Evolutionary conservation across 441 rosid genomes (phyloP).

Genomic region (Raphanus hybrid): DNA sequence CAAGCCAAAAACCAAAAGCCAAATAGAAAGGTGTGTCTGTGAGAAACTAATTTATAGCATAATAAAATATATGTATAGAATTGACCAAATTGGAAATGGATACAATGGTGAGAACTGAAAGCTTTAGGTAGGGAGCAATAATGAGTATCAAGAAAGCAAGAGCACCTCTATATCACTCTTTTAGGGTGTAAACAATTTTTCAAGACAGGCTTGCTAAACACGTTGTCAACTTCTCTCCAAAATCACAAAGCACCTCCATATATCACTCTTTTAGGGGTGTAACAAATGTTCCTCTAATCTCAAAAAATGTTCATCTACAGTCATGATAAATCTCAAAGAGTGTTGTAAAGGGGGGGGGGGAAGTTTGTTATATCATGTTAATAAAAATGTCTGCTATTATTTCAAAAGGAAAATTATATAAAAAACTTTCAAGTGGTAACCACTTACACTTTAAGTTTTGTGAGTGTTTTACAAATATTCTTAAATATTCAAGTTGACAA

Average conservation of each 20-base stretch:
- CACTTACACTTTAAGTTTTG: too few species aligned
- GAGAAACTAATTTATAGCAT: not conserved
- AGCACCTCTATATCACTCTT: too few species aligned
- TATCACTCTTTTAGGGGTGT: not conserved
- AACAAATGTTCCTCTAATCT: not conserved
- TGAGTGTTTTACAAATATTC: too few species aligned
- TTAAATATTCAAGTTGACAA: too few species aligned
- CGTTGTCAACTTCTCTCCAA: not conserved
- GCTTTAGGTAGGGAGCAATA: not conserved
- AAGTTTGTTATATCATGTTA: too few species aligned
- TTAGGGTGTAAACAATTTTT: not conserved
- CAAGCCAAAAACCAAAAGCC: not conserved
- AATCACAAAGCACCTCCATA: not conserved
- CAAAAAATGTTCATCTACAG: too few species aligned
- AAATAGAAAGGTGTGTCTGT: not conserved
- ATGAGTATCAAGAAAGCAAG: not conserved
- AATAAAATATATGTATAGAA: not conserved
- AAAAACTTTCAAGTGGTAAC: too few species aligned
- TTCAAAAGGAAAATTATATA: too few species aligned
- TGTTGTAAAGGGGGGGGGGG: not conserved
- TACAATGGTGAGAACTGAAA: not conserved
- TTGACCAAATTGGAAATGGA: not conserved
- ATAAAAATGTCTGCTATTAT: not conserved
- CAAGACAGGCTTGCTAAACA: not conserved
- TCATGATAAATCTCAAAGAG: not conserved